Evolutionary conservation across 1,284 basidiomycete genomes (phyloP).

Genomic region (Pholiota adiposa): DNA sequence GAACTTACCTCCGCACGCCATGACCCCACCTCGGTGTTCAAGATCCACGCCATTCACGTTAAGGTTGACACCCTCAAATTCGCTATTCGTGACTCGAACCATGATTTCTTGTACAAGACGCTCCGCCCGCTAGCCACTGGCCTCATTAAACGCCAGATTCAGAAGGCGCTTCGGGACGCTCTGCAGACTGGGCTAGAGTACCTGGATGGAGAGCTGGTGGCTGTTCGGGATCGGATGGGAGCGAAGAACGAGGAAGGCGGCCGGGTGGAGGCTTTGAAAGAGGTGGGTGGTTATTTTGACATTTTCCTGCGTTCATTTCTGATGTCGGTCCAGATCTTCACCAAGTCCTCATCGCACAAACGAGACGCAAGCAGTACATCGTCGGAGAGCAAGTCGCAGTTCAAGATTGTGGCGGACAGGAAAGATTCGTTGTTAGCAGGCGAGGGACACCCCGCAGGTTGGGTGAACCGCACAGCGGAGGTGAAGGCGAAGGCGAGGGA

Average conservation of each 20-base stretch:
- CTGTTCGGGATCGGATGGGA: slow-evolving; percentile 75
- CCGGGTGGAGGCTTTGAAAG: slow-evolving; percentile 62
- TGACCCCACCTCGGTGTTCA: slow-evolving; percentile 75
- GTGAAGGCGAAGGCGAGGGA: slow-evolving; percentile 49
- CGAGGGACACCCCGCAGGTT: slow-evolving; percentile 70
- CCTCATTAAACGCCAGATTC: slow-evolving; percentile 90
- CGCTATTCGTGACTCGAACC: slow-evolving; percentile 90
- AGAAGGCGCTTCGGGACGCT: slow-evolving; percentile 80
- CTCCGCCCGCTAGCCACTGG: slow-evolving; percentile 74
- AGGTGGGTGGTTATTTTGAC: slow-evolving; percentile 40
- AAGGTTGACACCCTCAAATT: slow-evolving; percentile 89
- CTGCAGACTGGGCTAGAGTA: slow-evolving; percentile 86
- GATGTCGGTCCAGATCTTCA: neutral
- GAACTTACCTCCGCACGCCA: slow-evolving; percentile 69
- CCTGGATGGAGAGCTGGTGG: slow-evolving; percentile 85
- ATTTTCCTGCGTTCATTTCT: neutral
- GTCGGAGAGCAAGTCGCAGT: slow-evolving; percentile 40
- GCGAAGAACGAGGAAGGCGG: slow-evolving; percentile 72
- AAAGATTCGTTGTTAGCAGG: slow-evolving; percentile 65
- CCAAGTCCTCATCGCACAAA: neutral
- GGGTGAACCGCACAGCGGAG: slow-evolving; percentile 70
- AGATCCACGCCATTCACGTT: slow-evolving; percentile 77
- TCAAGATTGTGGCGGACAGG: slow-evolving; percentile 73
- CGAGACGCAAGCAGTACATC: neutral
- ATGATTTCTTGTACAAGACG: slow-evolving; percentile 90